Evolutionary conservation across 2,329 filamentous ascomycete species (phyloP), one percentile per base, ranked within the genome.

Genomic region (Aspergillus sp.): DNA sequence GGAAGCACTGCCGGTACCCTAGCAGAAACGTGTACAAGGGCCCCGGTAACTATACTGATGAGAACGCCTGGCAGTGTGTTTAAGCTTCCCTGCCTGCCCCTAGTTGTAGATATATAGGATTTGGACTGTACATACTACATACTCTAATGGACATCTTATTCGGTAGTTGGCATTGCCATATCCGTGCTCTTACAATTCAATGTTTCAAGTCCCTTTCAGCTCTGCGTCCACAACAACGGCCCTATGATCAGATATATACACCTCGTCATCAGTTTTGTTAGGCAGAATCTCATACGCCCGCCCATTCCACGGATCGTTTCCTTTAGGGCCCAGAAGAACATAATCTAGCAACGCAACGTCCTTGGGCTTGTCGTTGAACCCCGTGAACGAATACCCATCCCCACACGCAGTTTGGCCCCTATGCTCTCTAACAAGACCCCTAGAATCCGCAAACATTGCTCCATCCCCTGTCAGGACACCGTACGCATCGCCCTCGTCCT

Each of bases 1-100:
- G 74, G 48, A 67, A 62, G 45, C 74, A 78, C 56, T 78, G 75
- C 52, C 63, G 62, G 41, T 71, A 63, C 46, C 65, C 65, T 10
- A 55, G 52, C 5, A 57, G 55, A 29, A 66, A 66, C 52, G 54
- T 64, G 10, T 63, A 54, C 43, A 58, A 54, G 48, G 63, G 62
- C 0, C 61, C 61, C 4, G 62, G 62, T 0, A 55, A 60, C 29
- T 64, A 60, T 39, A 64, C 63, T 0, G 59, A 65, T 46, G 61
- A 66, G 50, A 57, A 61, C 35, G 56, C 61, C 6, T 67, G 63
- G 63, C 45, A 60, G 41, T 66, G 63, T 49, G 48, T 65, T 36
- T 65, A 52, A 41, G 4, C 7, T 9, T 29, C 6, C 19, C 30
- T 5, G 8, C 8, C 8, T 39, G 36, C 7, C 8, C 8, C 9